Evolutionary conservation across 176 grass and related monocot genomes (phyloP), one percentile per base, ranked within the genome.

Genomic region (Neostapfia colusana): DNA sequence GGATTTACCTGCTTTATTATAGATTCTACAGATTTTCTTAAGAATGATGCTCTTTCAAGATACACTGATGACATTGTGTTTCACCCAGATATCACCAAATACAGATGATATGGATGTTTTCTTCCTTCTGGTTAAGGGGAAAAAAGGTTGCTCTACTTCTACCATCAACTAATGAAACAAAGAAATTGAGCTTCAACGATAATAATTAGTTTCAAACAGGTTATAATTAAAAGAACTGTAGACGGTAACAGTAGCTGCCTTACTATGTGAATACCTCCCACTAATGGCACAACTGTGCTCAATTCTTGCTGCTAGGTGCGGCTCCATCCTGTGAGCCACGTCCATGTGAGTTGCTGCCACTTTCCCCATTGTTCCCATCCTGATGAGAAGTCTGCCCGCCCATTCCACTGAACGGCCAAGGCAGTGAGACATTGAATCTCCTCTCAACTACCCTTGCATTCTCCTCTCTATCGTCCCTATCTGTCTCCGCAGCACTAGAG

Each of bases 401-500:
- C 27, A 81, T 81, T 79, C 74, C 85, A 78, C 82, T 69, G 67
- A 92, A 90, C 5, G 81, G 86, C 93, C 89, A 96, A 23, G 93
- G 89, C 75, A 92, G 70, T 1, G 80, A 76, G 43, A 92, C 72
- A 50, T 77, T 92, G 76, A 86, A 96, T 70, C 92, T 89, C 85
- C 83, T 86, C 37, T 84, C 88, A 3, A 79, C 83, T 44, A 85
- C 65, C 75, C 66, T 83, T 1, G 70, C 54, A 71, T 67, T 84
- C 17, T 31, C 31, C 31, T 31, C 31, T 31, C 31, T 3, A 1
- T 63, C 79, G 6, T 85, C 78, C 72, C 58, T 41, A 31, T 75
- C 65, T 23, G 34, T 70, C 8, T 56, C 70, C 25, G 83, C 81
- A 71, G 63, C 61, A 89, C 10, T 41, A 58, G 75, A 75, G 44